Evolutionary conservation across 306 rosid species (phyloP).

Genomic region (Cucumis cinereus): DNA sequence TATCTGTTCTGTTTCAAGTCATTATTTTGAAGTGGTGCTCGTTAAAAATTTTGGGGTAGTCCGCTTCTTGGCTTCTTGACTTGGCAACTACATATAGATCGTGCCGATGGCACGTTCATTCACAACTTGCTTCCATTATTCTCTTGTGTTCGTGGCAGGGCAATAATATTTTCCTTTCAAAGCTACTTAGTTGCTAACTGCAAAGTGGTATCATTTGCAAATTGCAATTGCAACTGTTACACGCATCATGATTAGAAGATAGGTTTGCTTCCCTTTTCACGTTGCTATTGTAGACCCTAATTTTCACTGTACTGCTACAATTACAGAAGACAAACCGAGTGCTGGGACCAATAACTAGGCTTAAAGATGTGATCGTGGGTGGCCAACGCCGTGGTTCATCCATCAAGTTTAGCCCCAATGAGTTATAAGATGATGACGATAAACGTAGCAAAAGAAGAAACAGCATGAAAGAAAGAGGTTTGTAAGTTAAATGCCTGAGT

Average conservation of each 20-base stretch:
- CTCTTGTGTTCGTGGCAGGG: not conserved
- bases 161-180: not conserved
- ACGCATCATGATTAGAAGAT: not conserved
- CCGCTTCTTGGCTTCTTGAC: not conserved
- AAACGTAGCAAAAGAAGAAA: slow-evolving; percentile 18
- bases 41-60: not conserved
- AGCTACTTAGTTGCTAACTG: not conserved
- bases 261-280: not conserved
- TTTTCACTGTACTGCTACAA: not conserved
- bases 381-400: slow-evolving; percentile 62
- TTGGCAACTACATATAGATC: not conserved
- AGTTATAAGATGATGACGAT: slow-evolving; percentile 56
- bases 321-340: slow-evolving; percentile 49
- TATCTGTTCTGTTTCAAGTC: not conserved
- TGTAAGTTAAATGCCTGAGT: not conserved
- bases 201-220: not conserved
- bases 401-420: slow-evolving; percentile 44
- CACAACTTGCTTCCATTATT: not conserved
- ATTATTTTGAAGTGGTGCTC: not conserved
- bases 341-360: slow-evolving; percentile 59
- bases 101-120: not conserved
- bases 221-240: not conserved
- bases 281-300: slow-evolving; percentile 8
- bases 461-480: not conserved
- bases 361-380: slow-evolving; percentile 71